A percentile compares a stretch with the other conserved stretches of the same genome.
Conservation (phyloP, 352 stramenopile genomes). For the Phytophthora colocasiae region DNA sequence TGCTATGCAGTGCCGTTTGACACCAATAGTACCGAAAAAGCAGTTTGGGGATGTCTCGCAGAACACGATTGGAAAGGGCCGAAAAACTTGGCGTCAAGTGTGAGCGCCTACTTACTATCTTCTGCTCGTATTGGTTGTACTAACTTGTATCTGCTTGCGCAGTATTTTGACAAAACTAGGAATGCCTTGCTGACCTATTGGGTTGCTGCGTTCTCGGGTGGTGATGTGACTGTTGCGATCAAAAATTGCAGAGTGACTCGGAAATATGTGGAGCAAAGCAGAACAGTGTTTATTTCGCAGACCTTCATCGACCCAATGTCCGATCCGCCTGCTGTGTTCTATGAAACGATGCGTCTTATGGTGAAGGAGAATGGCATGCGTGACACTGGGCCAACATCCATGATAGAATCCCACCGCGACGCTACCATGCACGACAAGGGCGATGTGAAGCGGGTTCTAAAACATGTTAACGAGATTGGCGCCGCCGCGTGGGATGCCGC, state of each 20-base stretch:
- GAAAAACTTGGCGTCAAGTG: constrained; percentile 14
- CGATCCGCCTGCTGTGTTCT: constrained; percentile 7
- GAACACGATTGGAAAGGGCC: constrained; percentile 8
- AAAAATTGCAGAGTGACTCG: constrained; percentile 19
- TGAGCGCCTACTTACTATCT: constrained; percentile 1
- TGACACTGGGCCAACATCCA: constrained; percentile 1
- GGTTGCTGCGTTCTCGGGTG: constrained; percentile 11
- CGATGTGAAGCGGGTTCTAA: constrained; percentile 1
- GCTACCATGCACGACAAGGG: constrained; percentile 9
- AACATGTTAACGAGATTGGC: background rate
- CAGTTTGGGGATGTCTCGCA: constrained; percentile 19
- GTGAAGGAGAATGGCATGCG: constrained; percentile 2
- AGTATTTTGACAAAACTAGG: constrained; percentile 19
- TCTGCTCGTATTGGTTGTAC: background rate
- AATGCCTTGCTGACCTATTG: constrained; percentile 15
- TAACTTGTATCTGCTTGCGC: background rate
- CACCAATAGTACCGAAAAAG: constrained; percentile 2
- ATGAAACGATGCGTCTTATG: constrained; percentile 17
- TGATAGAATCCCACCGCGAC: constrained; percentile 17
- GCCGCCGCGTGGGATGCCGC: constrained; percentile 5
- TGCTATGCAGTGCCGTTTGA: constrained; percentile 15
- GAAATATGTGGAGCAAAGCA: constrained; percentile 15
- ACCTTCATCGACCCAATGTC: constrained; percentile 6
- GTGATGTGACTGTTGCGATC: constrained; percentile 2
- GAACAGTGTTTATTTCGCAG: constrained; percentile 14